phyloP scores from a whole-genome alignment of 2,329 filamentous ascomycete genomes.

The Alternaria viburni region DNA sequence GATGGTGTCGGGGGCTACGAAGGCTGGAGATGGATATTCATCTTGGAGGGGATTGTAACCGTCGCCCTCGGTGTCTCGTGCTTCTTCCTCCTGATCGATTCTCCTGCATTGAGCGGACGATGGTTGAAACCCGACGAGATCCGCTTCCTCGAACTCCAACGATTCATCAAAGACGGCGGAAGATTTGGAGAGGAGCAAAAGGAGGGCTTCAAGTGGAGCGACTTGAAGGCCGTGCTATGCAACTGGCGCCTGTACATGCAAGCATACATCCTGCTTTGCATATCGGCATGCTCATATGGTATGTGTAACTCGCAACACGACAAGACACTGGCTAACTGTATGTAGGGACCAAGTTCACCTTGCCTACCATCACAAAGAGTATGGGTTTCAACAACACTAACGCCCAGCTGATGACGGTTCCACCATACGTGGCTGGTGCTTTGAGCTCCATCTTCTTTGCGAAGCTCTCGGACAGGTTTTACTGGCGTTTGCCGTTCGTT shows the following conservation, averaged over 20 bases:
- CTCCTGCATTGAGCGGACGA: conserved; percentile 20
- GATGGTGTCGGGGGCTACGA: conserved; percentile 49
- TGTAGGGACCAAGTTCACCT: conserved; percentile 5
- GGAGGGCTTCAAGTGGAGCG: conserved; percentile 27
- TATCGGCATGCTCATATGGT: conserved; percentile 36
- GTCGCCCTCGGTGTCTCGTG: conserved; percentile 25
- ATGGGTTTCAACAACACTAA: conserved; percentile 40
- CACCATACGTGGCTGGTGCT: conserved; percentile 34
- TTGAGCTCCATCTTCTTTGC: conserved; percentile 32
- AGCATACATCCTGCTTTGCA: conserved; percentile 34
- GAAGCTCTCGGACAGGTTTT: conserved; percentile 32
- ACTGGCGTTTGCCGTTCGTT: conserved; percentile 28
- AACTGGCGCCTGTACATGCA: conserved; percentile 42
- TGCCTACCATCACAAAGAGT: conserved; percentile 34
- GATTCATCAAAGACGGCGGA: conserved; percentile 33
- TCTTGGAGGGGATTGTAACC: conserved; percentile 50
- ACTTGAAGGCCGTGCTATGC: conserved; percentile 31
- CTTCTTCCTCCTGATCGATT: conserved; percentile 41
- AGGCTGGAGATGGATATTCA: conserved; percentile 54
- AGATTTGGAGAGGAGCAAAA: conserved; percentile 23
- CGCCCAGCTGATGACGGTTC: conserved; percentile 39
- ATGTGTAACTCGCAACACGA: not conserved
- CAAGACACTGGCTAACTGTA: not conserved
- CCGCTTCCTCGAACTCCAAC: conserved; percentile 27
- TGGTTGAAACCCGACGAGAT: conserved; percentile 35